Base-by-base conservation (phyloP, 2,329 filamentous ascomycete genomes). In the Xylariomycetidae sp. region DNA sequence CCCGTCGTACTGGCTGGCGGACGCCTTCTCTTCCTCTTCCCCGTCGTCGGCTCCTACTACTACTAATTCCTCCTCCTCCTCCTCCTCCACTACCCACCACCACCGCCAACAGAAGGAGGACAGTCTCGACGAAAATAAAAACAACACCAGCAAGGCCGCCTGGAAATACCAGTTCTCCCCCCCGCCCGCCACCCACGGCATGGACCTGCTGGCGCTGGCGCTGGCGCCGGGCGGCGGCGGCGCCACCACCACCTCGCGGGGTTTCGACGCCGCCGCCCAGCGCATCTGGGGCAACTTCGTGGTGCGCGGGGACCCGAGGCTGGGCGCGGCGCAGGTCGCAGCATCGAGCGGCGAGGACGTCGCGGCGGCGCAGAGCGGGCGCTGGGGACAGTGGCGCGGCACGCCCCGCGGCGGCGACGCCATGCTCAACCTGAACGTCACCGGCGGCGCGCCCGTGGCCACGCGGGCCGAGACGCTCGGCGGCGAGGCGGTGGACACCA, bases 1-100 rank as follows among this genome's bases (percentile, higher is more conserved):
- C 47, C 67, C 72, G 0, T 63, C 67, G 0, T 75, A 76, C 50
- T 76, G 71, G 72, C 53, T 76, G 35, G 64, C 66, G 2, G 58
- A 66, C 22, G 69, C 68, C 3, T 76, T 63, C 38, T 47, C 57
- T 32, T n/a, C n/a, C n/a, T n/a, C n/a, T n/a, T n/a, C n/a, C n/a
- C n/a, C n/a, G n/a, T n/a, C n/a, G n/a, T n/a, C n/a, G n/a, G n/a
- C n/a, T n/a, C n/a, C n/a, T n/a, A n/a, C n/a, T n/a, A n/a, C n/a
- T n/a, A n/a, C n/a, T n/a, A n/a, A n/a, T n/a, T n/a, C n/a, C n/a
- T n/a, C n/a, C n/a, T n/a, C n/a, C n/a, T n/a, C n/a, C n/a, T n/a
- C n/a, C n/a, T n/a, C n/a, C n/a, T n/a, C n/a, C n/a, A n/a, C n/a
- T n/a, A n/a, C n/a, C n/a, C n/a, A n/a, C n/a, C n/a, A n/a, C n/a